Base-by-base conservation (phyloP, 2,329 filamentous ascomycete species). In the Arachnomyces sp. region DNA sequence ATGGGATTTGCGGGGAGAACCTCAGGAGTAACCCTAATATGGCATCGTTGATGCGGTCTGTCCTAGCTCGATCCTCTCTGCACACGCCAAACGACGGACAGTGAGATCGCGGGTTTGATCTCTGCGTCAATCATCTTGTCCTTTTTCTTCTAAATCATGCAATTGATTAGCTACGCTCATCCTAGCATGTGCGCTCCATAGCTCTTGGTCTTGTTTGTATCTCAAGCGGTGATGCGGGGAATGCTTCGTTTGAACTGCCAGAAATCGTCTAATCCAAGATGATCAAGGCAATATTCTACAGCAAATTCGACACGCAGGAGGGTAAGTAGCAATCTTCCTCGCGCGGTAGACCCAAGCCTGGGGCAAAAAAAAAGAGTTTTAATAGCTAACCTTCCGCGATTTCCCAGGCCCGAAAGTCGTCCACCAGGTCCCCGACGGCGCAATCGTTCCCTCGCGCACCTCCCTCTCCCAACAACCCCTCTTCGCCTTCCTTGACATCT, bases 401-500 rank as follows among this genome's bases (percentile, higher is more conserved):
- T 16, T 28, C 20, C 5, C 45, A 80, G 77, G 77, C 18, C 74
- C 75, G 18, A 77, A 75, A 54, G 75, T 81, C 45, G 70, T 80
- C 38, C 76, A 80, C 55, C 77, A 81, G 63, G 76, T 81, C 43
- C 77, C 77, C 15, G 68, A 76, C 45, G 75, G 75, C 51, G 72
- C 73, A 42, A 75, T 81, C 48, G 64, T 65, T 8, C 64, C 66
- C 30, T 65, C 54, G 48, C 60, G 50, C 44, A 70, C 69, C 44
- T 58, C 70, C 28, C 61, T 64, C 53, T 47, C 60, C 60, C 56
- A 59, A 60, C 49, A 76, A 69, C 81, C 82, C 2, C 77, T 94
- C 47, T 77, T 95, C 56, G 80, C 88, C 63, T 96, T 94, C 65
- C 78, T 84, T 49, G 81, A 86, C 38, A 76, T 96, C 50, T 84